Conservation (phyloP, 257 asterid genomes). For the Solanum boliviense region DNA sequence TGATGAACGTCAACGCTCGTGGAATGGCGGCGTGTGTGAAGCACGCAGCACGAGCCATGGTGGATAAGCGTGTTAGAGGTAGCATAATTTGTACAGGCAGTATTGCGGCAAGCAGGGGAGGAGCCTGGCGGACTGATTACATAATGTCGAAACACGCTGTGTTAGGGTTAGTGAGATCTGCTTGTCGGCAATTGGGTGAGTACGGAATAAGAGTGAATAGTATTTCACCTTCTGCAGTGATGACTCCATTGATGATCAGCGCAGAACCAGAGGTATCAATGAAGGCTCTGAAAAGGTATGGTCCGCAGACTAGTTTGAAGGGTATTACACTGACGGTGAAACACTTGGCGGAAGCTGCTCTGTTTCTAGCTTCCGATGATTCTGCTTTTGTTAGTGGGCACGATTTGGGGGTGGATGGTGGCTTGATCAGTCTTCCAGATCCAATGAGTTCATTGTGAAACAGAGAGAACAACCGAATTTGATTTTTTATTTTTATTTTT, state of each 20-base stretch:
- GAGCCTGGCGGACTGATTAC: slow-evolving; percentile 7
- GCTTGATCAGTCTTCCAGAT: background rate
- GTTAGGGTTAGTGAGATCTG: slow-evolving; percentile 29
- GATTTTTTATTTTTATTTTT: too few species aligned
- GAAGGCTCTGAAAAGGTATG: slow-evolving; percentile 3
- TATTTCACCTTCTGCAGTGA: slow-evolving; percentile 22
- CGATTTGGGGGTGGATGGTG: slow-evolving; percentile 25
- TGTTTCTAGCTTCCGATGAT: slow-evolving; percentile 23
- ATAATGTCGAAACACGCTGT: slow-evolving; percentile 29
- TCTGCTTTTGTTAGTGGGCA: slow-evolving; percentile 24
- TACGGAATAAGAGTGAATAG: slow-evolving; percentile 34
- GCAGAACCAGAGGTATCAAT: background rate
- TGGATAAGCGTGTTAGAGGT: slow-evolving; percentile 8
- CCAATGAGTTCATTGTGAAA: background rate
- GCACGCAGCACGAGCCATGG: slow-evolving; percentile 16
- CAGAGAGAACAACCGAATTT: background rate
- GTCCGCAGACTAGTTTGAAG: slow-evolving; percentile 15
- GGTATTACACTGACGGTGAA: background rate
- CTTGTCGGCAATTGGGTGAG: slow-evolving; percentile 18
- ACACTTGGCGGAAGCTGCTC: slow-evolving; percentile 20
- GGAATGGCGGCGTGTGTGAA: slow-evolving; percentile 21
- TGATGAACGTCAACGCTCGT: slow-evolving; percentile 15
- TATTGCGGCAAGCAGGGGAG: slow-evolving; percentile 8
- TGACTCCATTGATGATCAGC: slow-evolving; percentile 6
- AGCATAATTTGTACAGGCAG: slow-evolving; percentile 30